Evolutionary conservation across 805 yeast species (phyloP), one percentile per base, ranked within the genome.

Genomic region (Naumovozyma castellii): DNA sequence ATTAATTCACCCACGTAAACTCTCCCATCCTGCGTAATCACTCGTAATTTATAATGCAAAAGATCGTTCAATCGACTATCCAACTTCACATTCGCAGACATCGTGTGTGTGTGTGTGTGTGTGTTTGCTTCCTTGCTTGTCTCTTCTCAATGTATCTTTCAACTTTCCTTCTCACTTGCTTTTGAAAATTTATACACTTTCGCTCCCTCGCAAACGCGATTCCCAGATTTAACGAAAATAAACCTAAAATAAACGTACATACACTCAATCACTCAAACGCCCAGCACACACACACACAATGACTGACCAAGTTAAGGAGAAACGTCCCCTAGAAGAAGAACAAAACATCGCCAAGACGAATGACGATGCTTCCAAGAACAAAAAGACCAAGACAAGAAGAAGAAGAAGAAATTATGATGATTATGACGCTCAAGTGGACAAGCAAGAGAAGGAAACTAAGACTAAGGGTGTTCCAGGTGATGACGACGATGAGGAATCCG

Each of bases 1-100:
- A 88, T 62, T 39, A 90, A 69, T 45, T 78, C 79, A 2, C 98
- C 98, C 5, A 78, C 69, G 47, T 84, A 75, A 34, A 76, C 79
- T 33, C 94, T 71, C 4, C 82, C 80, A 62, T 90, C 97, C n/a
- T 75, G 59, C 1, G 90, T 75, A 20, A 79, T 69, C 18, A 86
- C 83, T 40, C 80, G 73, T 39, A 92, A 75, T 42, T 84, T 72
- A 63, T 76, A 82, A 51, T 84, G 72, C 38, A 90, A 65, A 46
- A 90, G 69, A 53, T 82, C 88, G 14, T 87, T 37, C 15, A 60
- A 43, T 35, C 54, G 48, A 35, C 55, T 53, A 28, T 49, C 47
- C 19, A 54, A 56, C 34, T 54, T 54, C 4, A 58, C 53, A n/a
- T 37, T 39, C 8, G 43, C 39, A 18, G 43, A 36, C 54, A 47